Conservation (phyloP, 768 basidiomycete species). For the Saitozyma sp. region DNA sequence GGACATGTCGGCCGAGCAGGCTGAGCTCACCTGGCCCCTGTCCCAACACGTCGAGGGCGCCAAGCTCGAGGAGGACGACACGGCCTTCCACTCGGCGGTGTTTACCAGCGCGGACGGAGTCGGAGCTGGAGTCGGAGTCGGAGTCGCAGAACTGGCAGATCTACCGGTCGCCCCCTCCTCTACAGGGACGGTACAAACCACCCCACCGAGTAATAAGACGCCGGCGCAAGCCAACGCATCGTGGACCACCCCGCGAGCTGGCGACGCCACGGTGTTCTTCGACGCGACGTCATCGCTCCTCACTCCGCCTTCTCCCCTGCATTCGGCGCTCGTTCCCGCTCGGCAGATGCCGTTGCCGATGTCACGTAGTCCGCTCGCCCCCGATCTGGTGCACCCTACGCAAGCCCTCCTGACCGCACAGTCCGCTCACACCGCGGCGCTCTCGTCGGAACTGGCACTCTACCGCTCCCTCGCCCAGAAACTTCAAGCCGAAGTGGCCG, state of each 20-base stretch:
- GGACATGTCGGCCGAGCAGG: slow-evolving; percentile 48
- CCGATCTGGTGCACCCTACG: slow-evolving; percentile 26
- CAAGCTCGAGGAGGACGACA: slow-evolving; percentile 18
- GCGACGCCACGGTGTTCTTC: slow-evolving; percentile 39
- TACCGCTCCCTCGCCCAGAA: slow-evolving; percentile 28
- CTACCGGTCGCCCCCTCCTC: not conserved
- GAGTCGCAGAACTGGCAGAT: not conserved
- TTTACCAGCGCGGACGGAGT: not conserved
- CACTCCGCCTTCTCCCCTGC: slow-evolving; percentile 10
- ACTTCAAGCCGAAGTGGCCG: slow-evolving; percentile 35
- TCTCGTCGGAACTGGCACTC: slow-evolving; percentile 28
- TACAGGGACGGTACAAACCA: not conserved
- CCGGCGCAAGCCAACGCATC: not conserved
- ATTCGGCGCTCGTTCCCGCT: slow-evolving; percentile 5
- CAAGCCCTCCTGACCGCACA: slow-evolving; percentile 39
- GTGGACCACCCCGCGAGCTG: not conserved
- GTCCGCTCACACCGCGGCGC: slow-evolving; percentile 29
- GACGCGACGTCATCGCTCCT: slow-evolving; percentile 29
- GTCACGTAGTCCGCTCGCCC: slow-evolving; percentile 2
- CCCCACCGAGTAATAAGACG: not conserved
- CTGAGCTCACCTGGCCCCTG: slow-evolving; percentile 43
- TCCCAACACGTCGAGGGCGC: slow-evolving; percentile 4
- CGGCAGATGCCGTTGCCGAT: slow-evolving; percentile 7
- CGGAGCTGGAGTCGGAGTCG: not conserved
- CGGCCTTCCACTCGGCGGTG: slow-evolving; percentile 21